Base-by-base conservation (phyloP, 805 yeast species). In the Myxozyma mucilagina region DNA sequence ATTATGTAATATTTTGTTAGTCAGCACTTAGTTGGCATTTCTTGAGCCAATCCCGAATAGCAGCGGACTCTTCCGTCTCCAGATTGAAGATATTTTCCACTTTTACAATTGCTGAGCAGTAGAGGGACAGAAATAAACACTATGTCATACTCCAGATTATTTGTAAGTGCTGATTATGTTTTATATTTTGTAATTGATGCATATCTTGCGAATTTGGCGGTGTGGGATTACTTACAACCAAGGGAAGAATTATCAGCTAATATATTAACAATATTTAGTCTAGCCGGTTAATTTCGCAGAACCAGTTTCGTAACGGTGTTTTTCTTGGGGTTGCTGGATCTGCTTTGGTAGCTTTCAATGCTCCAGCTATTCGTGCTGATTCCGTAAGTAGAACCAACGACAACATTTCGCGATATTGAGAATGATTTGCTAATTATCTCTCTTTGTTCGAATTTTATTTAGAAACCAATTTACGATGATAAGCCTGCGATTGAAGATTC, bases 401-500 rank as follows among this genome's bases (percentile, higher is more conserved):
- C 6, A 18, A 38, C n/a, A 16, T 6, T 14, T 11, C 24, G 10
- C 18, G 29, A 42, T 44, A 14, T n/a, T 39, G 18, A 24, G 29
- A 24, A 36, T 24, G 35, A 9, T 29, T 9, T 11, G 20, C 10
- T 10, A 14, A 20, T 14, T 1, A 43, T n/a, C 6, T 20, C 8
- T 16, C 18, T 8, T 20, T 35, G 9, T 6, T 14, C 18, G n/a
- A 9, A 13, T 18, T 13, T 44, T 38, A 18, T 39, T 61, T 69
- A 72, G 24, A 73, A 73, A 31, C 76, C 78, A 42, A 76, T 68
- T 54, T 69, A 75, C 18, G 78, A 77, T 1, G 77, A 68, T 49
- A 45, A 50, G 48, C 53, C 53, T 4, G 47, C 58, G 1, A 42
- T 36, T 31, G 49, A 42, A 32, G 36, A 59, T 9, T 24, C 45